These are phyloP conservation scores for Eutrema japonicum DNA, from an alignment of 345 rosid genomes.

Conservation along the genomic window DNA sequence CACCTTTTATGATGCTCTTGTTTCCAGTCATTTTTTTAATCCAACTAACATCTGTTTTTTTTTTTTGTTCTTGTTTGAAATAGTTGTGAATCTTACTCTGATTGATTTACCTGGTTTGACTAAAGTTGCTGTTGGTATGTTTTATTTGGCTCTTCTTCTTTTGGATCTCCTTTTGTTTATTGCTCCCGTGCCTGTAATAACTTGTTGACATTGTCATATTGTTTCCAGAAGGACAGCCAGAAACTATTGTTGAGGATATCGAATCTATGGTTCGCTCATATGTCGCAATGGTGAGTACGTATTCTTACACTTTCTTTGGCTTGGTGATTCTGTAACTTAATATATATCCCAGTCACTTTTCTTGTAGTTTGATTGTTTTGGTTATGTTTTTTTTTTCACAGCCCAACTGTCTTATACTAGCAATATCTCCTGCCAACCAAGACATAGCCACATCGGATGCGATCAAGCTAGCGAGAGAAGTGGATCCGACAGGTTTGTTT, in stretches of 20 bases:
- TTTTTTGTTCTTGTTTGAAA: constrained; percentile 9
- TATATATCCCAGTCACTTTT: neutral
- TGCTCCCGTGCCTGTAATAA: neutral
- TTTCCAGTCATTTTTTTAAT: neutral
- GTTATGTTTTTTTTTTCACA: constrained; percentile 35
- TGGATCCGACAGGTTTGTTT: constrained; percentile 76
- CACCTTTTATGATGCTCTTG: neutral
- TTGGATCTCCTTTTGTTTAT: neutral
- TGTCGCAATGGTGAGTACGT: constrained; percentile 78
- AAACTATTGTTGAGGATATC: constrained; percentile 76
- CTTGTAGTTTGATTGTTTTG: constrained; percentile 15
- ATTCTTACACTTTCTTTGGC: constrained; percentile 18
- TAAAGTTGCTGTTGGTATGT: constrained; percentile 89
- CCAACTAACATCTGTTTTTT: constrained; percentile 14
- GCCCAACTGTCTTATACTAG: constrained; percentile 91
- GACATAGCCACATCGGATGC: constrained; percentile 98
- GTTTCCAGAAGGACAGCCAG: constrained; percentile 89
- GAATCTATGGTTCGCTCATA: constrained; percentile 84
- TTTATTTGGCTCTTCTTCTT: constrained; percentile 7
- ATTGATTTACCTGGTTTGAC: constrained; percentile 95
- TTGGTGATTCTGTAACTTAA: neutral
- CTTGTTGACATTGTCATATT: constrained; percentile 18
- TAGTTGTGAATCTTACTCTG: constrained; percentile 97
- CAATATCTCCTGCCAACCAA: constrained; percentile 98
- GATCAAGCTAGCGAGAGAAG: constrained; percentile 81